Conservation (phyloP, 768 basidiomycete genomes). For the Naganishia friedmannii region DNA sequence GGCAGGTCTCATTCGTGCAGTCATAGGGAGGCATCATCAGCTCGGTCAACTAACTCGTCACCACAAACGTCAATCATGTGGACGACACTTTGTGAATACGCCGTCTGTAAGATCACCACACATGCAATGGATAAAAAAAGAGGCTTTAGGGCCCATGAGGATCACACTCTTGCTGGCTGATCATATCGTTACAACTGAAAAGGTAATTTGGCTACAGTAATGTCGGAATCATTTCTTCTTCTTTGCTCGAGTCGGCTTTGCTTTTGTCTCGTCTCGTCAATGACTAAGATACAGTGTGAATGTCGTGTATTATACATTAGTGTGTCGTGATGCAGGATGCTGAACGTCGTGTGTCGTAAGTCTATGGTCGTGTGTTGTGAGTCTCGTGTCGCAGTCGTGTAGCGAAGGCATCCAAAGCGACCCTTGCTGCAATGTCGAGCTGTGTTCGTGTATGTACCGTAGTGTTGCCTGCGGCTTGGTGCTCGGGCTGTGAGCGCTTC, state of each 20-base stretch:
- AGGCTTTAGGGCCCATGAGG: background rate
- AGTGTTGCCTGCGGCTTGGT: background rate
- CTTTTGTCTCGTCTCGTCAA: background rate
- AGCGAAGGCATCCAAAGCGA: background rate
- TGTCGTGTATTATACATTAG: background rate
- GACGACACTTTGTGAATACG: background rate
- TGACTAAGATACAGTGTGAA: background rate
- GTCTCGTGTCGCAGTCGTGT: background rate
- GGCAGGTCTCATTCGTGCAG: background rate
- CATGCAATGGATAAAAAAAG: background rate
- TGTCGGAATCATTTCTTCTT: background rate
- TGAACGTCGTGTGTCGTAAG: background rate
- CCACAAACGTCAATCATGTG: no score
- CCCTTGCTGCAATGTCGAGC: background rate
- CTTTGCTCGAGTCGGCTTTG: background rate
- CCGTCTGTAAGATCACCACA: slow-evolving; percentile 1
- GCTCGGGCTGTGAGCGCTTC: background rate
- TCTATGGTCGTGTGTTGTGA: slow-evolving; percentile 9
- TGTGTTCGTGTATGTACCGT: background rate
- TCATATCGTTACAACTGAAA: slow-evolving; percentile 5
- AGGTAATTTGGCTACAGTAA: slow-evolving; percentile 12
- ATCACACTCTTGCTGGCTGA: background rate
- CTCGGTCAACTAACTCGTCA: no score
- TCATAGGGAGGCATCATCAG: no score
- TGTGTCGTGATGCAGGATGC: slow-evolving; percentile 3